Evolutionary conservation across 2,329 filamentous ascomycete species (phyloP), one percentile per base, ranked within the genome.

Genomic region (Colletotrichum coccodes): DNA sequence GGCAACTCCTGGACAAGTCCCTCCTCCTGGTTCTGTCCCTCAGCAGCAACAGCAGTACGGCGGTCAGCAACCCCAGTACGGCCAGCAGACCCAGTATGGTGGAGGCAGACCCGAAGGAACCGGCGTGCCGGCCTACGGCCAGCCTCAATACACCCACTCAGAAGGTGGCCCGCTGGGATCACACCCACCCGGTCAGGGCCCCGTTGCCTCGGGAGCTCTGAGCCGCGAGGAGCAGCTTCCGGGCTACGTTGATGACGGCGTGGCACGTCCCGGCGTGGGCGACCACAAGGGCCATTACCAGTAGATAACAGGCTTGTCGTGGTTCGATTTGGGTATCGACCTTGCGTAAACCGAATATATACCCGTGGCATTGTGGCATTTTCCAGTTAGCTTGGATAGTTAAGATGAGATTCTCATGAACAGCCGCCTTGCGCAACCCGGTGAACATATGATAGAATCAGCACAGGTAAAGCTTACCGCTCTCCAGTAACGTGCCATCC

Each of bases 131-230:
- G 59, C 50, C n/a, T 64, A 68, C 14, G 60, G 60, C 11, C 60
- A 64, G 30, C 56, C 53, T 1, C 65, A 68, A 30, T 68, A 68
- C 23, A n/a, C 26, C 5, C 46, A 66, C 36, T n/a, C 49, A 6
- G 77, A 80, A 14, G 76, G 75, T 59, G 73, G 72, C 4, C 72
- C 56, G 2, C 26, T 62, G 36, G 70, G 52, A 12, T 69, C 61
- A 12, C 70, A 62, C 16, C 68, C 59, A 14, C 38, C 65, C 30
- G 52, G 30, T 23, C 47, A 54, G 23, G 60, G 44, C 32, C 38
- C 69, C 46, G 40, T 56, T n/a, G 69, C 66, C 23, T 70, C 63
- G 6, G 63, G 67, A 3, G 58, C 57, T 5, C 64, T 66, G 9
- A 40, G 36, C 18, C 47, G 54, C 2, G 70, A 69, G 47, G 66